Evolutionary conservation across 1,284 basidiomycete genomes (phyloP).

Genomic region (Ceratobasidium theobromae): DNA sequence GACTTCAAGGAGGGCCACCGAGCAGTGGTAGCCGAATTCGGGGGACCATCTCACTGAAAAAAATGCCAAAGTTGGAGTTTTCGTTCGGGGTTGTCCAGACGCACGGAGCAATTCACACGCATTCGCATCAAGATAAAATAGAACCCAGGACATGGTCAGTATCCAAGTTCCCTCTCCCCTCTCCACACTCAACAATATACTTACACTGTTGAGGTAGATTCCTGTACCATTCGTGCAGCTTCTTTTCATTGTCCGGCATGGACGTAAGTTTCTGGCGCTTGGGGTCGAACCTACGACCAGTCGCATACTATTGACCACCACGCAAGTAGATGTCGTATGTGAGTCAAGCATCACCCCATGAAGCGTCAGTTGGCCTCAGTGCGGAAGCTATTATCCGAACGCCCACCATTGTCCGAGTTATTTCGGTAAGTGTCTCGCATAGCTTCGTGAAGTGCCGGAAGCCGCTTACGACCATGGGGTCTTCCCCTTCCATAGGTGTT

Average conservation of each 20-base stretch:
- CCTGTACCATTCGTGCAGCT: constrained; percentile 12
- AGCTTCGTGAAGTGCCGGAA: constrained; percentile 22
- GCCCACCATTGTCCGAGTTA: constrained; percentile 26
- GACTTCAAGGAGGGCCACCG: constrained; percentile 16
- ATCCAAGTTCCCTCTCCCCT: neutral
- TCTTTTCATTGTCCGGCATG: constrained; percentile 25
- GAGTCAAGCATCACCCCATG: neutral
- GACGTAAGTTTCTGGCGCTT: constrained; percentile 20
- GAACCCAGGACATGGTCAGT: neutral
- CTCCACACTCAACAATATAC: neutral
- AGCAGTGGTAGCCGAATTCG: constrained; percentile 27
- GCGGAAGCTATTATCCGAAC: neutral
- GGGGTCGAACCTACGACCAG: constrained; percentile 23
- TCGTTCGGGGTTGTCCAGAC: constrained; percentile 4
- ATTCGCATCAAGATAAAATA: constrained; percentile 7
- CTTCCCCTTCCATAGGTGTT: constrained; percentile 20
- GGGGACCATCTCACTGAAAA: constrained; percentile 26
- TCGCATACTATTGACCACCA: constrained; percentile 9
- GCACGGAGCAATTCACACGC: neutral
- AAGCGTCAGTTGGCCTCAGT: neutral
- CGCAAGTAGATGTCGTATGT: neutral
- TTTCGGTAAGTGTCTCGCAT: constrained; percentile 26
- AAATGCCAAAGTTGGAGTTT: neutral
- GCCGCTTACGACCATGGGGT: constrained; percentile 12
- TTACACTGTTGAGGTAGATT: constrained; percentile 12